Evolutionary conservation across 208 protist genomes (phyloP).

Genomic region (Leishmania arabica): DNA sequence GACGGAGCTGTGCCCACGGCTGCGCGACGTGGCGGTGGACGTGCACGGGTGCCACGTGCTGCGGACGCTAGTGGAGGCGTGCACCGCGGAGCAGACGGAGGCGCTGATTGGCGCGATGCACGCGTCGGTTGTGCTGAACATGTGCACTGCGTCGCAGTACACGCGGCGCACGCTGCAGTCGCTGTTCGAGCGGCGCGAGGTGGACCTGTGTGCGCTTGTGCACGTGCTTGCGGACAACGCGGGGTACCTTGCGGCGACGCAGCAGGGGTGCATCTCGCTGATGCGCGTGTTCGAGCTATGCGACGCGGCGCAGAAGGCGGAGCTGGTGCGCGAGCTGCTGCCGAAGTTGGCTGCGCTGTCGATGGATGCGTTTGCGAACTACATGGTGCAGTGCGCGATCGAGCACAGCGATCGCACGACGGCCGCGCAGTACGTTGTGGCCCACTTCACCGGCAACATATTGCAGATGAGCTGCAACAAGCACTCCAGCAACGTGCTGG

Average conservation of each 20-base stretch:
- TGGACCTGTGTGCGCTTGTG: constrained; percentile 65
- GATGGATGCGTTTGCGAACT: constrained; percentile 87
- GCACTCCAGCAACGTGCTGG: constrained; percentile 70
- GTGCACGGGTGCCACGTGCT: constrained; percentile 78
- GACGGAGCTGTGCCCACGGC: constrained; percentile 48
- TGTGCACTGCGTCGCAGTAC: constrained; percentile 83
- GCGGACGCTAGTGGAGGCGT: constrained; percentile 53
- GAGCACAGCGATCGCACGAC: constrained; percentile 65
- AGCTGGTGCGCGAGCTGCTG: constrained; percentile 62
- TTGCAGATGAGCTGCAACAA: constrained; percentile 85
- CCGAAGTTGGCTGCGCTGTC: constrained; percentile 71
- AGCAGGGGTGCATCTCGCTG: constrained; percentile 89
- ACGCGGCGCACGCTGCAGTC: constrained; percentile 73
- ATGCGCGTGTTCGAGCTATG: constrained; percentile 86
- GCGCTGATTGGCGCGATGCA: constrained; percentile 57
- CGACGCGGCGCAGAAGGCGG: constrained; percentile 48
- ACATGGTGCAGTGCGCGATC: constrained; percentile 89
- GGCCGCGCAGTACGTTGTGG: constrained; percentile 63
- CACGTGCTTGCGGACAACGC: constrained; percentile 67
- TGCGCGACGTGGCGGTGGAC: constrained; percentile 70
- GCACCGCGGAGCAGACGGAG: constrained; percentile 52
- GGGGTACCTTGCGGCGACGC: constrained; percentile 78
- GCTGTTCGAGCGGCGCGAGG: constrained; percentile 67
- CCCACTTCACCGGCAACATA: constrained; percentile 58
- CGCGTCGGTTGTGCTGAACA: constrained; percentile 77